Conservation (phyloP, 371 early-diverging fungal species). For the Mortierella sp. region DNA sequence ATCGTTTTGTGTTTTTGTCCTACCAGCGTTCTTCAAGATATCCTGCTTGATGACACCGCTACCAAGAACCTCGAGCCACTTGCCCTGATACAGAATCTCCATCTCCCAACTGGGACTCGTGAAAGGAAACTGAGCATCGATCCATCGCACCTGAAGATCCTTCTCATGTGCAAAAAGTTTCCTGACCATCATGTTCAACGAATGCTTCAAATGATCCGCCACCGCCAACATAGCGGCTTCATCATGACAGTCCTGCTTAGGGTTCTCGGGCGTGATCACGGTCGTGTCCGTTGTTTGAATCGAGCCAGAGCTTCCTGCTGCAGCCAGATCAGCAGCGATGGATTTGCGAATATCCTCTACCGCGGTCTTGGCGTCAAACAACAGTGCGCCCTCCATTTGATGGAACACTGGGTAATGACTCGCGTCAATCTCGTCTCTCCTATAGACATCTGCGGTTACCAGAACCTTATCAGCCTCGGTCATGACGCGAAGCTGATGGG, state of each 20-base stretch:
- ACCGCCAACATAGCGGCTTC: conserved; percentile 65
- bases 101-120: conserved; percentile 97
- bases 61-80: conserved; percentile 97
- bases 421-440: conserved; percentile 97
- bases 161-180: conserved; percentile 75
- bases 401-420: conserved; percentile 98
- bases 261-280: conserved; percentile 65
- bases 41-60: conserved; percentile 93
- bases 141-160: conserved; percentile 92
- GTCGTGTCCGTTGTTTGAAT: conserved; percentile 70
- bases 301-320: conserved; percentile 7
- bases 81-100: conserved; percentile 91
- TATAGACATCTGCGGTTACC: conserved; percentile 94
- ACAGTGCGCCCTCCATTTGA: conserved; percentile 94
- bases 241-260: conserved; percentile 67
- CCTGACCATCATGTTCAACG: conserved; percentile 84
- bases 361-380: conserved; percentile 59
- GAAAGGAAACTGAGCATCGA: conserved; percentile 96
- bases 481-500: conserved; percentile 89
- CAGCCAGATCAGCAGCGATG: conserved; percentile 4
- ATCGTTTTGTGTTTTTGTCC: too few species aligned
- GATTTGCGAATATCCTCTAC: conserved; percentile 33
- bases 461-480: conserved; percentile 69
- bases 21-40: conserved; percentile 82
- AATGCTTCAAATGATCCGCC: conserved; percentile 78